Conservation (phyloP, 2,329 filamentous ascomycete genomes). For the Apiospora marii region DNA sequence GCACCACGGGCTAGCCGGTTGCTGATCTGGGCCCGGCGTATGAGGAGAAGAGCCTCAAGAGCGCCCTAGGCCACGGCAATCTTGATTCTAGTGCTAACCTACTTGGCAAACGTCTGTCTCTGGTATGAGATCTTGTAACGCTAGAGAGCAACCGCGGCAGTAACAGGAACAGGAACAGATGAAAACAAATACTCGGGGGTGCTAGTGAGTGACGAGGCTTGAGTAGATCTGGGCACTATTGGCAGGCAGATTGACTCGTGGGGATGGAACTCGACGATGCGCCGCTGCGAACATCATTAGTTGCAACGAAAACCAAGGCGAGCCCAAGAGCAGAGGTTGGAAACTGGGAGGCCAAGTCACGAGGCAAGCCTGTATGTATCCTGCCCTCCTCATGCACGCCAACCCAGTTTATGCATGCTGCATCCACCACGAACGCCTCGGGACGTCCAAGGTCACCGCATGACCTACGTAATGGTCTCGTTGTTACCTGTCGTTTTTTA, state of each 20-base stretch:
- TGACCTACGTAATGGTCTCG: conserved; percentile 12
- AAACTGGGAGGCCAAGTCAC: conserved; percentile 11
- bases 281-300: neutral
- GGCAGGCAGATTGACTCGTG: neutral
- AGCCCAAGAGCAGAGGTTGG: conserved; percentile 1
- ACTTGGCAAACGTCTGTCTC: neutral
- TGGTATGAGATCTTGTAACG: neutral
- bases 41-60: conserved; percentile 13
- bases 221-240: neutral
- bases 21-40: neutral
- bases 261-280: neutral
- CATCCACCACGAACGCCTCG: conserved; percentile 11
- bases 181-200: neutral
- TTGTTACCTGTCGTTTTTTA: neutral
- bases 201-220: conserved; percentile 9
- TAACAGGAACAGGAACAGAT: neutral
- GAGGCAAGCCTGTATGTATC: conserved; percentile 12
- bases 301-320: neutral
- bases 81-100: conserved; percentile 9
- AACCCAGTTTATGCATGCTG: conserved; percentile 17
- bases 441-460: neutral
- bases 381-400: neutral
- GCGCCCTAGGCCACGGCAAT: neutral
- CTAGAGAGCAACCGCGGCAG: no score
- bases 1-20: neutral